phyloP scores from a whole-genome alignment of 768 basidiomycete species.

The Lepiota venenata region DNA sequence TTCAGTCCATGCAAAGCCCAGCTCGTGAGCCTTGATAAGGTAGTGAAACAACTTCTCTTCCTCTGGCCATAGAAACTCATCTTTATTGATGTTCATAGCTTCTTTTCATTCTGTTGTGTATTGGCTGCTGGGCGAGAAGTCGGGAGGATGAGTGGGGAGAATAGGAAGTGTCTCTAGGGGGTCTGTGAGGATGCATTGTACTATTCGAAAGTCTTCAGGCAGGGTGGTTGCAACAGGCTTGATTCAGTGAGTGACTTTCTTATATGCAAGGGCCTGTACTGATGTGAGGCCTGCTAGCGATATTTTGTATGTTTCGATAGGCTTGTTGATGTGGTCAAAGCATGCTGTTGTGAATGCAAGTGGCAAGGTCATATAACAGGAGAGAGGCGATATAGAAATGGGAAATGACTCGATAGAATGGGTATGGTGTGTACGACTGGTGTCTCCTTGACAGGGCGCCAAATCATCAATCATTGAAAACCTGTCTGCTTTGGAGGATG shows the following conservation, averaged over 20 bases:
- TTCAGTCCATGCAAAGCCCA: too few relatives aligned
- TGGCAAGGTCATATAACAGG: too few relatives aligned
- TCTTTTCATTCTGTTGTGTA: slow-evolving; percentile 21
- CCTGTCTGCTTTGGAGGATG: too few relatives aligned
- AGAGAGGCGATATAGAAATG: too few relatives aligned
- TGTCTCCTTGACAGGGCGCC: too few relatives aligned
- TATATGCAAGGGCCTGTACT: slow-evolving; percentile 19
- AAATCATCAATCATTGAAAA: too few relatives aligned
- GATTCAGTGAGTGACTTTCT: slow-evolving; percentile 25
- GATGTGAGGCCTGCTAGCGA: neutral
- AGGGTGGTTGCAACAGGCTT: slow-evolving; percentile 29
- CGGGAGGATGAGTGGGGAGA: slow-evolving; percentile 26
- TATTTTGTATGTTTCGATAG: neutral
- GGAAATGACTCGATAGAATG: too few relatives aligned
- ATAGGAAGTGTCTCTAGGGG: slow-evolving; percentile 25
- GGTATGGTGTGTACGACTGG: too few relatives aligned
- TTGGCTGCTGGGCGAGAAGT: slow-evolving; percentile 20
- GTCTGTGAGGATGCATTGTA: slow-evolving; percentile 26
- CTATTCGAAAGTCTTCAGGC: slow-evolving; percentile 28
- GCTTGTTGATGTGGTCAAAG: too few relatives aligned
- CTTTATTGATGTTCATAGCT: slow-evolving; percentile 12
- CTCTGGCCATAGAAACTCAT: slow-evolving; percentile 30
- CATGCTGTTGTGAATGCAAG: too few relatives aligned
- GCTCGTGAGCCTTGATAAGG: too few relatives aligned
- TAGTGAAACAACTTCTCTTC: slow-evolving; percentile 25